Conservation (phyloP, 2,329 filamentous ascomycete species). For the Aureobasidium pullulans region DNA sequence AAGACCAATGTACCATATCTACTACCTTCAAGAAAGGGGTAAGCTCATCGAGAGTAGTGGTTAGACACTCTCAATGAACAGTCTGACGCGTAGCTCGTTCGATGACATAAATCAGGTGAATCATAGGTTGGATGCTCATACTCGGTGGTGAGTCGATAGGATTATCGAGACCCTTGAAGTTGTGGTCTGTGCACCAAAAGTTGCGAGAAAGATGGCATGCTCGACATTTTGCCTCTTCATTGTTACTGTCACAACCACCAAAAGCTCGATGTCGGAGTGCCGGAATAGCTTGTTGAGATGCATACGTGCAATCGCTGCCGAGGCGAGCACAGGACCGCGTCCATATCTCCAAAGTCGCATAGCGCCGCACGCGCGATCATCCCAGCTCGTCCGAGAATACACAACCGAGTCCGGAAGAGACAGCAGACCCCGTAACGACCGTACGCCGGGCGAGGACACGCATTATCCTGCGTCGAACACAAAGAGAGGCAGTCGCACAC, state of each 20-base stretch:
- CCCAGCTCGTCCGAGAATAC: background rate
- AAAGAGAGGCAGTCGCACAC: background rate
- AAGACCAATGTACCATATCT: no score
- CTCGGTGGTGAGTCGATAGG: no score
- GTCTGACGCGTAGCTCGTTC: no score
- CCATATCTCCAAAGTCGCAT: slow-evolving; percentile 16
- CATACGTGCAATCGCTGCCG: slow-evolving; percentile 32
- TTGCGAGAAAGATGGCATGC: background rate
- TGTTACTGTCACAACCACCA: background rate
- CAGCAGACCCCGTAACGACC: background rate
- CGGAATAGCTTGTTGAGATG: slow-evolving; percentile 37
- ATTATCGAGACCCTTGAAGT: background rate
- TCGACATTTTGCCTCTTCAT: background rate
- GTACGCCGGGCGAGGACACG: background rate
- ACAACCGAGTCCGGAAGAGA: background rate
- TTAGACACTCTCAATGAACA: no score
- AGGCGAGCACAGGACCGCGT: slow-evolving; percentile 19
- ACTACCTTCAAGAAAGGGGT: no score
- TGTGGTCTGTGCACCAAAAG: slow-evolving; percentile 11
- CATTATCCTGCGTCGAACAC: background rate
- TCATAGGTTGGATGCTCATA: no score
- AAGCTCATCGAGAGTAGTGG: background rate
- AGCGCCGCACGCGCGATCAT: slow-evolving; percentile 1
- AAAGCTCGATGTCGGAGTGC: slow-evolving; percentile 36
- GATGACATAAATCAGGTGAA: no score